Percentiles rank a stretch among this genome's conserved stretches.
These are phyloP conservation scores for Hyaloscypha bicolor DNA, from an alignment of 495 filamentous ascomycete species.

Conservation along the genomic window DNA sequence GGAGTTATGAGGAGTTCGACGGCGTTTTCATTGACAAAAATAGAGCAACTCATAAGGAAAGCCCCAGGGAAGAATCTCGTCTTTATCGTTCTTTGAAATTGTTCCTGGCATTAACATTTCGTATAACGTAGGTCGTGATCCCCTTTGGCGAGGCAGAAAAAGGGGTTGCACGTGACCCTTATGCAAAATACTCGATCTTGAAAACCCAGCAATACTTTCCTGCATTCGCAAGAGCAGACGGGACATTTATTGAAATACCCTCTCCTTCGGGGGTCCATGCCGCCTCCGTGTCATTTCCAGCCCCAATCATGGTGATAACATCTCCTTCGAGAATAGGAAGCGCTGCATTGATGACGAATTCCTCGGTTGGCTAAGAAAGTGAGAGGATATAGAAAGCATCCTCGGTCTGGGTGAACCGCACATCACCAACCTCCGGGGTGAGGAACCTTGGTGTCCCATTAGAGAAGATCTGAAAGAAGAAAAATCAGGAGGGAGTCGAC, in stretches of 20 bases:
- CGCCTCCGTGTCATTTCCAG: slow-evolving; percentile 41
- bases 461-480: too few species aligned
- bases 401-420: slow-evolving; percentile 53
- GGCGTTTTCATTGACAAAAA: too few species aligned
- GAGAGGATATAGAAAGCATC: slow-evolving; percentile 56
- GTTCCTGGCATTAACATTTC: too few species aligned
- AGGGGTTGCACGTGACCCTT: too few species aligned
- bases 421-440: slow-evolving; percentile 47
- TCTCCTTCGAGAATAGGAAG: slow-evolving; percentile 49
- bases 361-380: slow-evolving; percentile 44
- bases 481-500: not conserved
- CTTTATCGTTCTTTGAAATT: too few species aligned
- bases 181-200: slow-evolving; percentile 42
- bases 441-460: slow-evolving; percentile 34
- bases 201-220: slow-evolving; percentile 49
- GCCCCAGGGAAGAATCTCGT: too few species aligned
- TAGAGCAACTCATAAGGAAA: too few species aligned
- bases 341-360: slow-evolving; percentile 42
- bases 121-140: too few species aligned
- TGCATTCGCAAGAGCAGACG: slow-evolving; percentile 33
- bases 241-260: slow-evolving; percentile 33
- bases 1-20: too few species aligned
- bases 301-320: slow-evolving; percentile 47
- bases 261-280: slow-evolving; percentile 33
- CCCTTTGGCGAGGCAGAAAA: too few species aligned